A percentile compares a stretch with the other conserved stretches of the same genome.
phyloP scores from a whole-genome alignment of 257 asterid species.

The Solanum neorickii region DNA sequence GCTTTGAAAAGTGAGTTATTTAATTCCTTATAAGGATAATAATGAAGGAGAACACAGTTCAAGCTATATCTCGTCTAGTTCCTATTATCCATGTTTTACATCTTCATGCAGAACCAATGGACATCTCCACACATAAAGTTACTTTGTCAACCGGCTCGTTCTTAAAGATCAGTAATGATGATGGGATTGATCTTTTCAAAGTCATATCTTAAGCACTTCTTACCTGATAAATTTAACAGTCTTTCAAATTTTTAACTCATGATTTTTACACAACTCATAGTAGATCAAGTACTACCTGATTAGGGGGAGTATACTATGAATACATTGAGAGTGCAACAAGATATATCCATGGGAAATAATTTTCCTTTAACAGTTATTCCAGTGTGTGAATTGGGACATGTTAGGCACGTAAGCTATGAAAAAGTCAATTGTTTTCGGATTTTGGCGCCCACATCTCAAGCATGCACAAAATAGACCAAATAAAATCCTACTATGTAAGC shows the following conservation, averaged over 20 bases:
- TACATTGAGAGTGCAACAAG: not conserved
- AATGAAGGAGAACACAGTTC: not conserved
- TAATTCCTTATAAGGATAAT: not conserved
- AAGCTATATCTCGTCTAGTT: not conserved
- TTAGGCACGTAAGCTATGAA: not conserved
- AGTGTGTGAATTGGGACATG: not conserved
- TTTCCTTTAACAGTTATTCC: not conserved
- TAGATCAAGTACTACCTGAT: not conserved
- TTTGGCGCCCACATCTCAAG: not conserved
- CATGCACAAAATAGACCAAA: not conserved
- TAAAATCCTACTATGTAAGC: not conserved
- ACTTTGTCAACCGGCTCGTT: not conserved
- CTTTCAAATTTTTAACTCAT: not conserved
- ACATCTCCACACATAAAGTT: not conserved
- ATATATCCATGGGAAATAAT: not conserved
- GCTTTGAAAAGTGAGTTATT: not conserved
- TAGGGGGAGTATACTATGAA: not conserved
- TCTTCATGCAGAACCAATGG: not conserved
- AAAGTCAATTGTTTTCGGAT: not conserved
- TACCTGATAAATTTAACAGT: not conserved
- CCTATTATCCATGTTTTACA: not conserved
- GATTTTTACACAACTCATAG: not conserved
- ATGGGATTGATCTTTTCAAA: not conserved
- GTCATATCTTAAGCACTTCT: not conserved
- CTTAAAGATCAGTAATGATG: not conserved